Evolutionary conservation across 306 rosid species (phyloP).

Genomic region (Lablab purpureus): DNA sequence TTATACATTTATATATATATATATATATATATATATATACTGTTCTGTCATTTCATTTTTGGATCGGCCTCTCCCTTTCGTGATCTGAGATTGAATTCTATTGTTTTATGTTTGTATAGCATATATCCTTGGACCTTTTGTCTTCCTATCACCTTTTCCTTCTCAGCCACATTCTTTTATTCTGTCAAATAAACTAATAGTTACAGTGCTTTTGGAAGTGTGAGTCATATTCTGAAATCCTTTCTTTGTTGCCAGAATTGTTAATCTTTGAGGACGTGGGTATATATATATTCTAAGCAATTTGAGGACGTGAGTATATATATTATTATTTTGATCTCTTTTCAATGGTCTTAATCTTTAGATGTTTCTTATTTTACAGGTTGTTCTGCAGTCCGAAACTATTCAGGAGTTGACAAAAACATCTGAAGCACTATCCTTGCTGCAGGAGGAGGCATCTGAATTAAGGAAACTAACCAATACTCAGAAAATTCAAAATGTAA

Average conservation of each 20-base stretch:
- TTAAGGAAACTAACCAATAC: constrained; percentile 67
- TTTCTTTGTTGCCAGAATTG: background rate
- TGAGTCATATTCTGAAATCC: background rate
- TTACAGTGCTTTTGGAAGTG: background rate
- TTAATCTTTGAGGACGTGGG: background rate
- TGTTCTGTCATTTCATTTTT: background rate
- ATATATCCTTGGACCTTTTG: background rate
- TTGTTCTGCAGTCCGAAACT: constrained; percentile 93
- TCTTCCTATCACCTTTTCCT: background rate
- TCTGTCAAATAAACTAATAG: background rate
- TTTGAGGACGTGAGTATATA: background rate
- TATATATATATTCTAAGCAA: background rate
- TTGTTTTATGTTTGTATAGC: background rate
- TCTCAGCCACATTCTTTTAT: too few relatives aligned
- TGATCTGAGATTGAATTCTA: background rate
- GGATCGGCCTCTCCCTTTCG: background rate
- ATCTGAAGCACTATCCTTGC: constrained; percentile 72
- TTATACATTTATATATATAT: too few relatives aligned
- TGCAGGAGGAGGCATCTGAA: constrained; percentile 76
- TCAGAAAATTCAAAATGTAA: constrained; percentile 74
- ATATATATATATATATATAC: too few relatives aligned
- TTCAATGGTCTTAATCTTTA: constrained; percentile 23
- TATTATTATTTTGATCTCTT: background rate
- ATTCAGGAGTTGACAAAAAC: constrained; percentile 93
- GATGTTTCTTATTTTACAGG: constrained; percentile 56